Evolutionary conservation across 805 yeast species (phyloP).

Genomic region (Hanseniaspora pseudoguilliermondii): DNA sequence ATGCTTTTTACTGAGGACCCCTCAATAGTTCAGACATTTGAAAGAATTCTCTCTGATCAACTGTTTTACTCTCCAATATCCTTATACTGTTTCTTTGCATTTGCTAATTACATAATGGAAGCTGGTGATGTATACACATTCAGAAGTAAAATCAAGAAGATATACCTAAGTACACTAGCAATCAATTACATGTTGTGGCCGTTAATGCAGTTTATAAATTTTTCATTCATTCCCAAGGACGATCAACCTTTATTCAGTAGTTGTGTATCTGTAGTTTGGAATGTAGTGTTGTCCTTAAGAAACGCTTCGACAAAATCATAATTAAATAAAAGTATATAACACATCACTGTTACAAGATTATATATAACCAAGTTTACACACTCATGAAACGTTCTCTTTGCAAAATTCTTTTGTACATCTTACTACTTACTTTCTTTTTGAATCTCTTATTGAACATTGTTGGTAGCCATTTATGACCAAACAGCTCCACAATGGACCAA

Average conservation of each 20-base stretch:
- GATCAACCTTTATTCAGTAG: conserved; percentile 88
- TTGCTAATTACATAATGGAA: conserved; percentile 72
- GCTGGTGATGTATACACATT: conserved; percentile 55
- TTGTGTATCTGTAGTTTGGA: conserved; percentile 81
- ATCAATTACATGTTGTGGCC: conserved; percentile 72
- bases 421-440: conserved; percentile 30
- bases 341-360: not conserved
- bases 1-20: conserved; percentile 67
- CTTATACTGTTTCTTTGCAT: conserved; percentile 64
- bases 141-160: conserved; percentile 45
- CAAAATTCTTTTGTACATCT: conserved; percentile 27
- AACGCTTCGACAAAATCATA: conserved; percentile 36
- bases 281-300: conserved; percentile 75
- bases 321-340: not conserved
- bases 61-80: conserved; percentile 79
- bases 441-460: conserved; percentile 23
- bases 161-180: conserved; percentile 56
- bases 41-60: conserved; percentile 83
- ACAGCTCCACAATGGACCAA: conserved; percentile 39
- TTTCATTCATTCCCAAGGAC: conserved; percentile 52
- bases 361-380: not conserved
- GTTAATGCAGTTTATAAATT: conserved; percentile 65
- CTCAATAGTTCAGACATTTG: conserved; percentile 68
- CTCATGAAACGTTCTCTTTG: conserved; percentile 15
- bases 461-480: conserved; percentile 27